Percentiles rank a stretch among this genome's conserved stretches.
These are phyloP conservation scores for Pythium utonaiense DNA, from an alignment of 352 stramenopile species.

Conservation along the genomic window DNA sequence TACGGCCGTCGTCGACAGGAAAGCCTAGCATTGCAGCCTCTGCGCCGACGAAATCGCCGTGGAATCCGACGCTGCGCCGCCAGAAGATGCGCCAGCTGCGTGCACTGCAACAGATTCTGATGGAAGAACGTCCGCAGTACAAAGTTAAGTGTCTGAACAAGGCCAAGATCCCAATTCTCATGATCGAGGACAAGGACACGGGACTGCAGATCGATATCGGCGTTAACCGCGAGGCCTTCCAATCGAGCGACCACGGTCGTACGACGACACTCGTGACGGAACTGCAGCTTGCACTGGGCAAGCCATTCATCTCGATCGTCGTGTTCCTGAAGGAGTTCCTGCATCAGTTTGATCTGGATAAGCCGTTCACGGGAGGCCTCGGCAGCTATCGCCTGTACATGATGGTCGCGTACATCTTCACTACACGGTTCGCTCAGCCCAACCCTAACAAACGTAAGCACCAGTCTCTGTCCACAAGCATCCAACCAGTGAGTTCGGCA, in stretches of 20 bases:
- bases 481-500: slow-evolving; percentile 6
- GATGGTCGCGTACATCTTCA: slow-evolving; percentile 73
- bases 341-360: slow-evolving; percentile 75
- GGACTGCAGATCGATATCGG: slow-evolving; percentile 60
- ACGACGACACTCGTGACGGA: slow-evolving; percentile 54
- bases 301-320: slow-evolving; percentile 50
- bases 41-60: slow-evolving; percentile 47
- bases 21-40: slow-evolving; percentile 6
- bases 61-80: slow-evolving; percentile 61
- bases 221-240: slow-evolving; percentile 57
- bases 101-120: slow-evolving; percentile 51
- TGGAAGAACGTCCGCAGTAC: slow-evolving; percentile 42
- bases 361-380: slow-evolving; percentile 71
- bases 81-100: slow-evolving; percentile 53
- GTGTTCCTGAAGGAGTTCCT: slow-evolving; percentile 77
- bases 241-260: slow-evolving; percentile 53
- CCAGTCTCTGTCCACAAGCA: background rate
- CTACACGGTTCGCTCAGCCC: slow-evolving; percentile 15
- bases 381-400: slow-evolving; percentile 80
- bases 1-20: background rate
- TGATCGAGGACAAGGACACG: slow-evolving; percentile 49
- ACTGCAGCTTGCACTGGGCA: slow-evolving; percentile 40
- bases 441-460: slow-evolving; percentile 8
- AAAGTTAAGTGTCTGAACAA: slow-evolving; percentile 66
- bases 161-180: slow-evolving; percentile 74